Base-by-base conservation (phyloP, 805 yeast species). In the Candida maris region DNA sequence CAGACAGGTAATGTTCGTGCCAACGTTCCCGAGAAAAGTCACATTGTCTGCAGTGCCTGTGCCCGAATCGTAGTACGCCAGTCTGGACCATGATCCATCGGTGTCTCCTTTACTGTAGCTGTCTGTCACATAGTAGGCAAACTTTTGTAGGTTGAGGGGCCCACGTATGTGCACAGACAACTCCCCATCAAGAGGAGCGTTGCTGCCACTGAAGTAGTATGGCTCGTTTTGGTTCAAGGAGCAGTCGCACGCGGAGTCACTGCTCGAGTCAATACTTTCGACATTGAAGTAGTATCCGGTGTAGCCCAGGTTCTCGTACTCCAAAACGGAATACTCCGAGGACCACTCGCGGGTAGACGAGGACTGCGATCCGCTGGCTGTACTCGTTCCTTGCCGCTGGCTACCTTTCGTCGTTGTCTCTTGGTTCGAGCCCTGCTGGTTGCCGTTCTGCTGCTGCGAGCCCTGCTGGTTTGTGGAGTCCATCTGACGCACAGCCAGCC, bases 91-190 rank as follows among this genome's bases (percentile, higher is more conserved):
- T 24, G 63, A 64, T 17, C 69, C 67, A 15, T 69, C 57, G 22
- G 67, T 54, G 21, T 58, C 56, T 21, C 67, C 67, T 20, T 41
- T 54, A 1, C 45, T 49, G 45, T 65, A 78, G 19, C 61, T 53
- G 3, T 65, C 64, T 12, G 79, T 48, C n/a, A 68, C 67, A 53
- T 79, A 83, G 47, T 64, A 78, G 4, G 77, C 89, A 54, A 82
- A 83, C 49, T 74, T 70, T 41, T 63, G 59, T 51, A 83, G 65
- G 12, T 70, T 62, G 41, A 83, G 56, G 7, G 93, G 93, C 30
- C 93, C 93, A 63, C 93, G 73, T 57, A 83, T 75, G 56, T 83
- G 93, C 12, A 83, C 86, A 4, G 87, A 78, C 18, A 83, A 65
- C 54, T 78, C 88, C 47, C 73, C 79, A 54, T 81, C 64, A 26